phyloP scores from a whole-genome alignment of 2,329 filamentous ascomycete genomes.

The Paecilomyces niveus region DNA sequence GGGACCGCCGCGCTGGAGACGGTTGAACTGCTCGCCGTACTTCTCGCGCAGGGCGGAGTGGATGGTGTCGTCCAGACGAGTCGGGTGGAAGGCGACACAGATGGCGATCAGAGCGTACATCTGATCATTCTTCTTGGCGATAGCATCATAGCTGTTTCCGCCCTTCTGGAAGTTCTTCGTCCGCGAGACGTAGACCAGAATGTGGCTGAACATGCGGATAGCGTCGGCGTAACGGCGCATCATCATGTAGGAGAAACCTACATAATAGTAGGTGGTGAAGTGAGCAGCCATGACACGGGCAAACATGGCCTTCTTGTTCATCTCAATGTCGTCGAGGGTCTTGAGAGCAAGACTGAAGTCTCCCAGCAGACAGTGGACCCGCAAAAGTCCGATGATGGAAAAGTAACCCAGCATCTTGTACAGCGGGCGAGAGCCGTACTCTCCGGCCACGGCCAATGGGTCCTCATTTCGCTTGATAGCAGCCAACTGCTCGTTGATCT shows the following conservation, averaged over 20 bases:
- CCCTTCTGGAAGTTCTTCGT: constrained; percentile 99
- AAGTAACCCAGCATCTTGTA: constrained; percentile 99
- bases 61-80: constrained; percentile 95
- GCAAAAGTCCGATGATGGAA: constrained; percentile 93
- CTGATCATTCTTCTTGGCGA: constrained; percentile 99
- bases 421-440: constrained; percentile 88
- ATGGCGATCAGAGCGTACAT: constrained; percentile 99
- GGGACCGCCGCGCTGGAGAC: constrained; percentile 91
- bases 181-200: constrained; percentile 94
- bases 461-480: constrained; percentile 95
- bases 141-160: constrained; percentile 79
- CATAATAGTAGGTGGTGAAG: constrained; percentile 99
- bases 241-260: constrained; percentile 99
- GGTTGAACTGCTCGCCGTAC: constrained; percentile 96
- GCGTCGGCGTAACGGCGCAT: constrained; percentile 99
- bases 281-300: constrained; percentile 98
- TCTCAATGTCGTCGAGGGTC: constrained; percentile 97
- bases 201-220: constrained; percentile 99
- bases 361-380: constrained; percentile 91
- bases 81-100: constrained; percentile 96
- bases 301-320: constrained; percentile 99
- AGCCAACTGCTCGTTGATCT: constrained; percentile 94
- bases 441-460: constrained; percentile 76
- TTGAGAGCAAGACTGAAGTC: constrained; percentile 98
- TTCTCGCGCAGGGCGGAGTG: constrained; percentile 97